Evolutionary conservation across 306 rosid species (phyloP).

Genomic region (Medicago ruthenica): DNA sequence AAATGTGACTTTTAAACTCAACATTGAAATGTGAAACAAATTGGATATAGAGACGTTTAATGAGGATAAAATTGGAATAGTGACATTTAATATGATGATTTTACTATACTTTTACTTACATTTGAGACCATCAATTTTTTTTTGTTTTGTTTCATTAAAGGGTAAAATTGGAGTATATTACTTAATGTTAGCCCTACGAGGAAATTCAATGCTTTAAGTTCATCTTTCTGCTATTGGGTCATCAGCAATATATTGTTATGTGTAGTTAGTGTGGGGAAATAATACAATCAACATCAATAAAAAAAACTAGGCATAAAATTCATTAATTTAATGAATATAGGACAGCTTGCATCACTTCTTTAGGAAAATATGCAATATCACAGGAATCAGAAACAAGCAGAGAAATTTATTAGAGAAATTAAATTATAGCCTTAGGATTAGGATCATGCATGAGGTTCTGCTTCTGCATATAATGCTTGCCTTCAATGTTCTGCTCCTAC

Average conservation of each 20-base stretch:
- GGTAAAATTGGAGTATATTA: too few species aligned
- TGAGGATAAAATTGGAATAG: too few species aligned
- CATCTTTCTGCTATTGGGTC: constrained; percentile 26
- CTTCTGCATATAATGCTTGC: constrained; percentile 34
- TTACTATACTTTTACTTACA: too few species aligned
- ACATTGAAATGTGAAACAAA: too few species aligned
- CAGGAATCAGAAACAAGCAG: constrained; percentile 25
- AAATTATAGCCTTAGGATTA: constrained; percentile 7
- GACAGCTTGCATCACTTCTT: constrained; percentile 42
- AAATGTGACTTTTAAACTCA: too few species aligned
- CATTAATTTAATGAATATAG: constrained; percentile 32
- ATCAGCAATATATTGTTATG: constrained; percentile 17
- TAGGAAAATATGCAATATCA: constrained; percentile 22
- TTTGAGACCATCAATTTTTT: too few species aligned
- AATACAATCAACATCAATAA: constrained; percentile 27
- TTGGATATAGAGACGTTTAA: too few species aligned
- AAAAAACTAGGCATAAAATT: constrained; percentile 31
- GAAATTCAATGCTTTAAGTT: constrained; percentile 32
- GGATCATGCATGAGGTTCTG: constrained; percentile 25
- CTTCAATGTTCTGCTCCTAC: constrained; percentile 33
- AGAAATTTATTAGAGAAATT: background rate
- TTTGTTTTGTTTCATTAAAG: too few species aligned
- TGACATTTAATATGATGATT: too few species aligned
- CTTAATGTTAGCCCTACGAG: constrained; percentile 30
- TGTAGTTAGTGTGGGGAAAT: constrained; percentile 35